phyloP scores from a whole-genome alignment of 495 filamentous ascomycete species.

The Penicillium argentinense region DNA sequence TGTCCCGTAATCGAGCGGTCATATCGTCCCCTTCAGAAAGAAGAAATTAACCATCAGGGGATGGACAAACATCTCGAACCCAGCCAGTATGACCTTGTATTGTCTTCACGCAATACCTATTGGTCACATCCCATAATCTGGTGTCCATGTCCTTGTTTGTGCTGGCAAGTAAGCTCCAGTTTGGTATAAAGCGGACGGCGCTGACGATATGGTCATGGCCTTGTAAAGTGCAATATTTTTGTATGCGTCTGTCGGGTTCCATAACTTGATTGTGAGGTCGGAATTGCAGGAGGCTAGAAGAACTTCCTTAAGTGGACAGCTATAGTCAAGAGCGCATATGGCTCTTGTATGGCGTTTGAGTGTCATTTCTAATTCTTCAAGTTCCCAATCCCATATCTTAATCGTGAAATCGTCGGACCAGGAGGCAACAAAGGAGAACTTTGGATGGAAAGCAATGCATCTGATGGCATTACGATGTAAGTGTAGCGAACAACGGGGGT shows the following conservation, averaged over 20 bases:
- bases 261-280: slow-evolving; percentile 90
- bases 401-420: slow-evolving; percentile 91
- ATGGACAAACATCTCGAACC: slow-evolving; percentile 82
- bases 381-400: slow-evolving; percentile 97
- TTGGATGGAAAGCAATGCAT: slow-evolving; percentile 87
- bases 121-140: slow-evolving; percentile 12
- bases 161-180: slow-evolving; percentile 77
- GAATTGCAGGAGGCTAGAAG: slow-evolving; percentile 86
- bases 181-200: slow-evolving; percentile 77
- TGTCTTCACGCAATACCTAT: slow-evolving; percentile 5
- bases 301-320: slow-evolving; percentile 75
- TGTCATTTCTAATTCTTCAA: slow-evolving; percentile 85
- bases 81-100: slow-evolving; percentile 43
- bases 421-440: slow-evolving; percentile 83
- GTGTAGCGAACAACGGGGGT: too few species aligned
- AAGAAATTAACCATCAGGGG: slow-evolving; percentile 77
- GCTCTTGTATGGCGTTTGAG: slow-evolving; percentile 88
- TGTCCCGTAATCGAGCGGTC: slow-evolving; percentile 79
- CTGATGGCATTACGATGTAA: too few species aligned
- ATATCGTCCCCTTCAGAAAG: slow-evolving; percentile 79
- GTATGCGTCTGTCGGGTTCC: slow-evolving; percentile 90
- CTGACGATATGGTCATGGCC: slow-evolving; percentile 93
- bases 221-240: slow-evolving; percentile 86
- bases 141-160: slow-evolving; percentile 48
- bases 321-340: slow-evolving; percentile 85